Percentiles rank a stretch among this genome's conserved stretches.
Evolutionary conservation across 352 stramenopile species (phyloP).

Genomic region (Phytophthora tubulina): DNA sequence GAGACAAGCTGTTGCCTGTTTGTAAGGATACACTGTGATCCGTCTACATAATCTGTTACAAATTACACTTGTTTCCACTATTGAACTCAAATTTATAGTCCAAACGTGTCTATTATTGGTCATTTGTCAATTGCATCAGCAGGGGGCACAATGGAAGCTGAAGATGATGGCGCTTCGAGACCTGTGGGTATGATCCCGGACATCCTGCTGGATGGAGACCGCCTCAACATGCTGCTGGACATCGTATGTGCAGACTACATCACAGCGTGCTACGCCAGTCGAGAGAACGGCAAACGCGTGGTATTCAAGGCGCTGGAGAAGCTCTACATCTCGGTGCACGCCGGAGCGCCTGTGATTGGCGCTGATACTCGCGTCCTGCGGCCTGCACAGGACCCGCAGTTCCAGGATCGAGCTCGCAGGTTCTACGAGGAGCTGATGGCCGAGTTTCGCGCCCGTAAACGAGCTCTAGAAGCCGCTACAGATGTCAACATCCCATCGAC

Average conservation of each 20-base stretch:
- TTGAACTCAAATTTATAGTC: constrained; percentile 16
- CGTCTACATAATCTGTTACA: not conserved
- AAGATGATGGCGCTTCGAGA: constrained; percentile 25
- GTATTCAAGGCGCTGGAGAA: constrained; percentile 84
- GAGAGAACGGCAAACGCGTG: constrained; percentile 85
- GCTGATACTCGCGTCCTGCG: constrained; percentile 20
- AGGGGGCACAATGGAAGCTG: constrained; percentile 22
- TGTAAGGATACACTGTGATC: constrained; percentile 27
- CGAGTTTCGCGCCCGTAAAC: constrained; percentile 53
- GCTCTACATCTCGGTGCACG: constrained; percentile 80
- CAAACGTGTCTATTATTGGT: not conserved
- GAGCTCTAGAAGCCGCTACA: constrained; percentile 30
- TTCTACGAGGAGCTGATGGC: constrained; percentile 75
- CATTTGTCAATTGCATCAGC: constrained; percentile 17
- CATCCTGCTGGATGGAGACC: constrained; percentile 78
- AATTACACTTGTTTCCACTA: constrained; percentile 8
- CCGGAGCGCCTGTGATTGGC: constrained; percentile 32
- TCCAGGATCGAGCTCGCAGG: constrained; percentile 53
- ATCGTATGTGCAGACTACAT: constrained; percentile 89
- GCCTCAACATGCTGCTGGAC: constrained; percentile 87
- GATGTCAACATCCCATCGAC: constrained; percentile 15
- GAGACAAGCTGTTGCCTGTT: constrained; percentile 19
- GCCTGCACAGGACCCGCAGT: constrained; percentile 54
- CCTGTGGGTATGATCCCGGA: constrained; percentile 55
- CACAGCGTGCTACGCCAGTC: constrained; percentile 86